These are phyloP conservation scores for Naegleria fowleri DNA, from an alignment of 208 protist genomes.

Conservation along the genomic window DNA sequence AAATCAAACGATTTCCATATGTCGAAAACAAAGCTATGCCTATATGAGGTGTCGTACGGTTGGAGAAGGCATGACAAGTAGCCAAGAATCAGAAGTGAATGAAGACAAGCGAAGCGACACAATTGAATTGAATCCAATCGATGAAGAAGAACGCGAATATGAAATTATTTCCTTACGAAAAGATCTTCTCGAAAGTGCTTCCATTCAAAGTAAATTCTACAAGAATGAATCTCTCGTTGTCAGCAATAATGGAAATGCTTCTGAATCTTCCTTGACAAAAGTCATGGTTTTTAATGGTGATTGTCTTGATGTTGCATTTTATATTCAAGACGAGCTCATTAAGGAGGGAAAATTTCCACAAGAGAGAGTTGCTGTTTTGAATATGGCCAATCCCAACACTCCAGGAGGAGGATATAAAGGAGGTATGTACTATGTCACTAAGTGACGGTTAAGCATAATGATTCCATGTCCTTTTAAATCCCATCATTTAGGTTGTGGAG, in stretches of 20 bases:
- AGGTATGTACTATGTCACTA: background rate
- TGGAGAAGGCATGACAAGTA: no score
- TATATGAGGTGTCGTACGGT: background rate
- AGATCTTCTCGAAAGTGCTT: background rate
- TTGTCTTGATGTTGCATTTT: background rate
- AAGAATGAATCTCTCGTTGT: background rate
- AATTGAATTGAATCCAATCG: no score
- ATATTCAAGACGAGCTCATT: background rate
- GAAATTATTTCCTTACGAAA: background rate
- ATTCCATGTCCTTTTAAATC: background rate
- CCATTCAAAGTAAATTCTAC: background rate
- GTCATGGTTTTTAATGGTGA: background rate
- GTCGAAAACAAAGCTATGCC: background rate
- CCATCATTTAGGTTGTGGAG: background rate
- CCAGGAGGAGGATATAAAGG: slow-evolving; percentile 23
- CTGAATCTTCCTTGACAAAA: background rate
- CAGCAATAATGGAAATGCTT: background rate
- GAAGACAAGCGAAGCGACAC: background rate
- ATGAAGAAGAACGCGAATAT: background rate
- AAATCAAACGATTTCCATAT: background rate
- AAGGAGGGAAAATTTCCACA: background rate
- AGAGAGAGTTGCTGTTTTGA: slow-evolving; percentile 23
- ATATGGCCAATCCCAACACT: slow-evolving; percentile 23
- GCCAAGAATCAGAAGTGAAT: background rate
- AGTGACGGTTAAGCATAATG: no score